Conservation (phyloP, 2,329 filamentous ascomycete genomes). For the Trichoderma pleuroti region DNA sequence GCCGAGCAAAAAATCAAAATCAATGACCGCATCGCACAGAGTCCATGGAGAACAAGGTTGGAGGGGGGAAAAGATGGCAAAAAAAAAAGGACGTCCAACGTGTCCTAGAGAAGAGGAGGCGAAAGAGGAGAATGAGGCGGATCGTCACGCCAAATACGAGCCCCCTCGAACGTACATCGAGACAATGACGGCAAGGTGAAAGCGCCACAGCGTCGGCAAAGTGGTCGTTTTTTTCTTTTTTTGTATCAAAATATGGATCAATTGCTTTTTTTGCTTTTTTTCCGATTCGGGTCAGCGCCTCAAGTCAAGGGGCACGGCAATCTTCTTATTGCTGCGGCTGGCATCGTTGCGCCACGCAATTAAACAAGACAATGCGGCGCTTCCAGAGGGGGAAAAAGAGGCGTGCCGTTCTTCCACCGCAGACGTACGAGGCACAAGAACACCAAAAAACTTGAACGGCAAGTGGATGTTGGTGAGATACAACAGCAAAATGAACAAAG, state of each 20-base stretch:
- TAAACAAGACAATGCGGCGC: not conserved
- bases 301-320: not conserved
- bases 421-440: not conserved
- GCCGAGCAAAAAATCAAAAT: not conserved
- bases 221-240: not conserved
- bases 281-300: not conserved
- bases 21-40: slow-evolving; percentile 15
- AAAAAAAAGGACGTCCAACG: not conserved
- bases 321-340: slow-evolving; percentile 4
- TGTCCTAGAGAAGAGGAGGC: not conserved
- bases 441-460: not conserved
- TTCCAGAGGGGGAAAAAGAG: not conserved
- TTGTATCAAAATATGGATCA: not conserved
- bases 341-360: slow-evolving; percentile 13
- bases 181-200: not conserved
- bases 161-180: not conserved
- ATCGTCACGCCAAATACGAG: not conserved
- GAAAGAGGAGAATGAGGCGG: not conserved
- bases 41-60: not conserved
- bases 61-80: not conserved
- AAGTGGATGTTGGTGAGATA: not conserved
- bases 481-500: not conserved
- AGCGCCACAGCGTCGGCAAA: not conserved
- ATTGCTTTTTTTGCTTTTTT: not conserved
- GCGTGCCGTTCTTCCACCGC: not conserved